These are phyloP conservation scores for Cyclotella kingstonii DNA, from an alignment of 108 stramenopile species.

Conservation along the genomic window DNA sequence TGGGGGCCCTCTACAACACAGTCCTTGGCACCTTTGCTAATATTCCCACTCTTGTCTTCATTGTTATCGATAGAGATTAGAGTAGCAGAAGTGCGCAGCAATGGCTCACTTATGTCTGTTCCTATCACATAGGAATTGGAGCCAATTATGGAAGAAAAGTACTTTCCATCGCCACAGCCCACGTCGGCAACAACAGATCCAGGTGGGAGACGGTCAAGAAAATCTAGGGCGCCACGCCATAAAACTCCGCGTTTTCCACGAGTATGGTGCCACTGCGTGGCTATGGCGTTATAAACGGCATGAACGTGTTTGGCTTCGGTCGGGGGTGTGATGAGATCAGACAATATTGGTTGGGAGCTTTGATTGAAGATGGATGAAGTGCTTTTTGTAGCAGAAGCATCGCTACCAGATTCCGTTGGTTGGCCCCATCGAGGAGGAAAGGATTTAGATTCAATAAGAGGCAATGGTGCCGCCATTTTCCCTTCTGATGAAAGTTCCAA, in stretches of 20 bases:
- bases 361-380: too few species aligned
- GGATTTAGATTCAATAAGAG: conserved; percentile 43
- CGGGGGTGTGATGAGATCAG: conserved; percentile 63
- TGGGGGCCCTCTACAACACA: conserved; percentile 52
- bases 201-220: conserved; percentile 66
- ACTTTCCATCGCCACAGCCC: conserved; percentile 98
- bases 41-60: background rate
- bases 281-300: conserved; percentile 96
- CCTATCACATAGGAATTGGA: conserved; percentile 88
- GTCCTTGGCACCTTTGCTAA: too few species aligned
- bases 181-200: conserved; percentile 93
- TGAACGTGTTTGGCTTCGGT: conserved; percentile 93
- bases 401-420: background rate
- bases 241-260: conserved; percentile 91
- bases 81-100: conserved; percentile 21
- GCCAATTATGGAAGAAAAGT: conserved; percentile 76
- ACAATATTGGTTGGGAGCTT: too few species aligned
- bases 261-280: conserved; percentile 97
- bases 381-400: background rate
- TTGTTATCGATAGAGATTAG: background rate
- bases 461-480: conserved; percentile 37
- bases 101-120: conserved; percentile 82
- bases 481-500: conserved; percentile 40
- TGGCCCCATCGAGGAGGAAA: conserved; percentile 77
- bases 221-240: conserved; percentile 94